These are phyloP conservation scores for Fraxinus ornus DNA, from an alignment of 305 asterid genomes.

Conservation along the genomic window DNA sequence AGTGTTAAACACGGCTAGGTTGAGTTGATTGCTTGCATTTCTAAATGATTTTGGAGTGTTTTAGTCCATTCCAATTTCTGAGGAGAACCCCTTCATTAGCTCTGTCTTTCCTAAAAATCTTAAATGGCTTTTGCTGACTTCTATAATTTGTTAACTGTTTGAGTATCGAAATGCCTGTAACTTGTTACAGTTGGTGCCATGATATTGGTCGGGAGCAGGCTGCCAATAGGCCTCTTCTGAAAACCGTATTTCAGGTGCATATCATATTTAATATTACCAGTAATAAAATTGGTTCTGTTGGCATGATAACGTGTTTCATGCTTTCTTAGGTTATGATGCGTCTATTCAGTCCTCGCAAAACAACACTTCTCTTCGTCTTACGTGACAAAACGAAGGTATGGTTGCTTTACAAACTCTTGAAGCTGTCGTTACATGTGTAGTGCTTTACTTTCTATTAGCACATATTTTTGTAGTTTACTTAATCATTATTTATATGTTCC, in stretches of 20 bases:
- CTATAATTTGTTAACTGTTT: not conserved
- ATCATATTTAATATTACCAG: not conserved
- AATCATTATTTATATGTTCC: slow-evolving; percentile 6
- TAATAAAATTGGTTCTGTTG: slow-evolving; percentile 5
- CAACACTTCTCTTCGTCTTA: slow-evolving; percentile 68
- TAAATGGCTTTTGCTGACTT: slow-evolving; percentile 6
- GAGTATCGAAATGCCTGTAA: slow-evolving; percentile 4
- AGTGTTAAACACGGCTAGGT: not conserved
- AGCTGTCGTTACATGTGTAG: not conserved
- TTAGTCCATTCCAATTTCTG: not conserved
- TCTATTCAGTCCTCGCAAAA: slow-evolving; percentile 69
- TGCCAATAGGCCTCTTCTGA: slow-evolving; percentile 72
- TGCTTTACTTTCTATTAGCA: slow-evolving; percentile 6
- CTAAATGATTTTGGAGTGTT: not conserved
- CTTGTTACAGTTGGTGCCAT: slow-evolving; percentile 65
- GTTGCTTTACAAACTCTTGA: slow-evolving; percentile 11
- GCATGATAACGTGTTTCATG: slow-evolving; percentile 20
- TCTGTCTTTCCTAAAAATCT: not conserved
- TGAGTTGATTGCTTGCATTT: not conserved
- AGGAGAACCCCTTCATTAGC: not conserved
- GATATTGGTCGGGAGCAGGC: slow-evolving; percentile 83
- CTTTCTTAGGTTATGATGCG: slow-evolving; percentile 70
- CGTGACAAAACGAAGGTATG: slow-evolving; percentile 80
- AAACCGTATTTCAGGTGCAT: slow-evolving; percentile 71
- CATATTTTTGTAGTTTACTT: slow-evolving; percentile 7